Conservation (phyloP, 768 basidiomycete genomes). For the Neoboletus subvelutipes region DNA sequence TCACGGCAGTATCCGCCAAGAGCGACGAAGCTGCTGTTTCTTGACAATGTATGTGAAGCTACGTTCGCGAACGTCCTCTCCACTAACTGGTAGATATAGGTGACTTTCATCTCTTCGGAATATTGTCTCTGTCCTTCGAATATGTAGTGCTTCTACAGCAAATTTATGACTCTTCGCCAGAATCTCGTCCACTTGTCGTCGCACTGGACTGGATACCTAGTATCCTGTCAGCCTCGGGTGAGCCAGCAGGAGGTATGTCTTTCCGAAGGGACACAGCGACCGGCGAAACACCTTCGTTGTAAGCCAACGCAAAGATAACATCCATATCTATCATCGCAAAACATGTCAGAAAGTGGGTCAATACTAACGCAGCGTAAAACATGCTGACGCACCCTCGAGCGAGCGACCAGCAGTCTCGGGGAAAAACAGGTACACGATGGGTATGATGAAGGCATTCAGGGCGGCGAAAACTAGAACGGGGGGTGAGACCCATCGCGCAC, state of each 20-base stretch:
- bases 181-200: conserved; percentile 1
- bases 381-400: conserved; percentile 43
- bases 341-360: not conserved
- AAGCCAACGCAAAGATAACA: conserved; percentile 45
- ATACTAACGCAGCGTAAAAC: not conserved
- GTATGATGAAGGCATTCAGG: conserved; percentile 57
- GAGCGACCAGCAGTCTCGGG: conserved; percentile 62
- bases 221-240: conserved; percentile 45
- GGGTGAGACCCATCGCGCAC: not conserved
- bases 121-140: not conserved
- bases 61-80: not conserved
- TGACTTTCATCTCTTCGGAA: not conserved
- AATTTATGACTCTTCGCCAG: not conserved
- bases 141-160: not conserved
- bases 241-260: conserved; percentile 45
- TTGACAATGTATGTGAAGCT: conserved; percentile 2
- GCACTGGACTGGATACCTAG: conserved; percentile 31
- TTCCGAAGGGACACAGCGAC: conserved; percentile 45
- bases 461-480: conserved; percentile 36
- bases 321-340: conserved; percentile 39
- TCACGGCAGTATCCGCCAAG: conserved; percentile 5
- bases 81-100: not conserved
- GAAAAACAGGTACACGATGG: conserved; percentile 59
- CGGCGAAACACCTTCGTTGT: conserved; percentile 44
- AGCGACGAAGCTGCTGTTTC: not conserved